Percentiles rank a stretch among this genome's conserved stretches.
Evolutionary conservation across 129 eudicot genomes (phyloP).

Genomic region (Chrysanthemum makinoi): DNA sequence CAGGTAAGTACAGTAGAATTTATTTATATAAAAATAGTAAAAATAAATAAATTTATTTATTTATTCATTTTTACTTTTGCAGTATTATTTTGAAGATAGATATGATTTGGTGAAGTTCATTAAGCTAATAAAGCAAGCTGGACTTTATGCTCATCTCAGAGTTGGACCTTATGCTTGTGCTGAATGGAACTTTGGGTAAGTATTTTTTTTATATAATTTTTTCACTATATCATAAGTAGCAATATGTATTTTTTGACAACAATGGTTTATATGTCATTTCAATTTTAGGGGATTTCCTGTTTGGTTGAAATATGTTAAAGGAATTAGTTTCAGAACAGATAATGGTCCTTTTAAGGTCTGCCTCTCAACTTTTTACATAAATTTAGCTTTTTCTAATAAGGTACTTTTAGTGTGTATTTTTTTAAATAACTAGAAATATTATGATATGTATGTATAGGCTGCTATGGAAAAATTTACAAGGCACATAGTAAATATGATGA

Average conservation of each 20-base stretch:
- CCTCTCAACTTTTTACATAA: constrained; percentile 7
- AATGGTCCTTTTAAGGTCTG: constrained; percentile 57
- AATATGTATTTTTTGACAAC: neutral
- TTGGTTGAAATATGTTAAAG: constrained; percentile 57
- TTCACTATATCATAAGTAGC: neutral
- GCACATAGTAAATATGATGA: constrained; percentile 98
- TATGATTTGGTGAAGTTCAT: constrained; percentile 96
- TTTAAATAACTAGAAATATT: neutral
- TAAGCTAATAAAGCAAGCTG: constrained; percentile 91
- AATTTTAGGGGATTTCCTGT: constrained; percentile 54
- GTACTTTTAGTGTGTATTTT: neutral
- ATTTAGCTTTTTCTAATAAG: neutral
- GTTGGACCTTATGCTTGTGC: constrained; percentile 99
- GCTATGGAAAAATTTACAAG: constrained; percentile 94
- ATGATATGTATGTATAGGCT: constrained; percentile 46
- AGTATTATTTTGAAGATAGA: constrained; percentile 92
- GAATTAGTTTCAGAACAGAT: constrained; percentile 61
- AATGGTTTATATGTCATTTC: neutral
- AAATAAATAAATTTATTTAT: neutral
- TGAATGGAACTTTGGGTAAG: constrained; percentile 99
- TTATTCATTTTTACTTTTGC: constrained; percentile 2
- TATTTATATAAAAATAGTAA: neutral
- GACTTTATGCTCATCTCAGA: constrained; percentile 93
- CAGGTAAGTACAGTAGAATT: constrained; percentile 43
- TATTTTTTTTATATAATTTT: neutral